Evolutionary conservation across 148 eudicot genomes (phyloP).

Genomic region (Drosera capensis): DNA sequence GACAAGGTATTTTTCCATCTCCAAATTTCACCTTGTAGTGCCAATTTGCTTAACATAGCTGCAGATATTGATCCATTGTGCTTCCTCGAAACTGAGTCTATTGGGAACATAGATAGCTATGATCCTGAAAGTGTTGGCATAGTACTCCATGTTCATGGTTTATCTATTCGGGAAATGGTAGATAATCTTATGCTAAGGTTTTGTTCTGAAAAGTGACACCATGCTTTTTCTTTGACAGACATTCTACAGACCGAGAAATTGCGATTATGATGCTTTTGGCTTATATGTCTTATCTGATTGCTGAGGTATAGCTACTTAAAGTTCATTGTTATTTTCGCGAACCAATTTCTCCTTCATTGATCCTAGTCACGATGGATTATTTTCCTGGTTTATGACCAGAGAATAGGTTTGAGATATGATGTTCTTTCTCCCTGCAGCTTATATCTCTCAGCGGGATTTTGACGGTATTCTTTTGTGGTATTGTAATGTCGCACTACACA

Average conservation of each 20-base stretch:
- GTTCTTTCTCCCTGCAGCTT: slow-evolving; percentile 30
- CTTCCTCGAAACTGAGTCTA: too few relatives aligned
- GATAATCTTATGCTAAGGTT: too few relatives aligned
- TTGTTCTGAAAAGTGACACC: not conserved
- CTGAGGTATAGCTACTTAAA: slow-evolving; percentile 40
- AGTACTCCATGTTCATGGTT: too few relatives aligned
- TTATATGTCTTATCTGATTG: slow-evolving; percentile 82
- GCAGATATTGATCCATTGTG: too few relatives aligned
- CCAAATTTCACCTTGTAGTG: too few relatives aligned
- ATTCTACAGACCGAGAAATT: slow-evolving; percentile 94
- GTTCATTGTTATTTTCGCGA: not conserved
- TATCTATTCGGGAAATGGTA: too few relatives aligned
- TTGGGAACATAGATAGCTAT: too few relatives aligned
- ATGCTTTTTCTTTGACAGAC: slow-evolving; percentile 30
- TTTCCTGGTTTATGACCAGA: not conserved
- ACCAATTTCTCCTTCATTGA: not conserved
- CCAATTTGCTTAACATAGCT: too few relatives aligned
- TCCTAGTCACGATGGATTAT: not conserved
- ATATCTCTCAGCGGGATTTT: slow-evolving; percentile 46
- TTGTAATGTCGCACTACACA: slow-evolving; percentile 67
- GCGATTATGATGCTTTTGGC: slow-evolving; percentile 97
- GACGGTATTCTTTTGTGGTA: slow-evolving; percentile 60
- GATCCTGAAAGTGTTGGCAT: too few relatives aligned
- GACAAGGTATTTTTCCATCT: too few relatives aligned
- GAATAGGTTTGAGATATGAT: not conserved